Conservation (phyloP, 306 rosid genomes). For the Ammopiptanthus mongolicus region DNA sequence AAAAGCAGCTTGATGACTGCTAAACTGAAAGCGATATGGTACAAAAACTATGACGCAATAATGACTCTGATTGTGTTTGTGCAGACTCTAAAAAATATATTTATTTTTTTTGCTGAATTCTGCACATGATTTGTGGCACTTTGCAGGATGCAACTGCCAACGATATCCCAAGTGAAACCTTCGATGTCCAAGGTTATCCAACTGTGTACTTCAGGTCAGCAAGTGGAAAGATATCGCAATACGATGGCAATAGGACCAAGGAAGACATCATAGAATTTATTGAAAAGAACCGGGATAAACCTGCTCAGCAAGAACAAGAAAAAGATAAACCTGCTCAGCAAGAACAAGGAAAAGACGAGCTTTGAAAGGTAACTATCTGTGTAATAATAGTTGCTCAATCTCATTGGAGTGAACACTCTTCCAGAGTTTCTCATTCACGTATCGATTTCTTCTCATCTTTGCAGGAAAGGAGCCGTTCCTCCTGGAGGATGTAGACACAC, state of each 20-base stretch:
- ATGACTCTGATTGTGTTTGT: neutral
- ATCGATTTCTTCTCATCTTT: neutral
- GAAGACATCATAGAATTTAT: constrained; percentile 66
- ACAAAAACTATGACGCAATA: neutral
- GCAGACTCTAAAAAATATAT: neutral
- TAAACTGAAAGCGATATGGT: neutral
- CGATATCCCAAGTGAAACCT: constrained; percentile 53
- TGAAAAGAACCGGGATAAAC: constrained; percentile 61
- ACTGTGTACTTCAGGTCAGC: constrained; percentile 71
- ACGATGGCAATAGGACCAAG: constrained; percentile 68
- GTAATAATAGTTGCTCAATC: neutral
- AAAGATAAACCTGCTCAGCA: constrained; percentile 14
- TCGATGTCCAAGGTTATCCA: constrained; percentile 81
- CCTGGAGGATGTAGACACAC: constrained; percentile 1
- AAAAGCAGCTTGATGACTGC: neutral
- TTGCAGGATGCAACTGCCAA: constrained; percentile 88
- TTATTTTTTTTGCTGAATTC: neutral
- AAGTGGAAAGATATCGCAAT: constrained; percentile 55
- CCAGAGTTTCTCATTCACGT: neutral
- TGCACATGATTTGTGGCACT: neutral
- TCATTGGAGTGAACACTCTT: neutral
- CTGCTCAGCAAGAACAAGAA: constrained; percentile 28
- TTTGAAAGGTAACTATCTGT: constrained; percentile 53
- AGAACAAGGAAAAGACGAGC: constrained; percentile 69
- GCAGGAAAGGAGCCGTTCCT: constrained; percentile 24